Percentiles rank a stretch among this genome's conserved stretches.
Evolutionary conservation across 164 flowering plant species (phyloP).

Genomic region (Macadamia tetraphylla): DNA sequence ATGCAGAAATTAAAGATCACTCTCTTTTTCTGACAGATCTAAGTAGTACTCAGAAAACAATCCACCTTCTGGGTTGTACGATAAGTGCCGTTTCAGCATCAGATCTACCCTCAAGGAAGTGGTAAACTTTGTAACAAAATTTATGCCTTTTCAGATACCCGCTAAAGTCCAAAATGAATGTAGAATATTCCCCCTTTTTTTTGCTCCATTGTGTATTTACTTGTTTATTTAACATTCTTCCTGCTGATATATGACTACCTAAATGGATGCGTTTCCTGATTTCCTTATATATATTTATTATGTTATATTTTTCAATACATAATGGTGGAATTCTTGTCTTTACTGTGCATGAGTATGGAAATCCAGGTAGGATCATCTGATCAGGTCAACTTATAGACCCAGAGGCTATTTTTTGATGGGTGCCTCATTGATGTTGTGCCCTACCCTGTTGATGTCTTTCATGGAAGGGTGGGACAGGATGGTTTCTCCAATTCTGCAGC

Average conservation of each 20-base stretch:
- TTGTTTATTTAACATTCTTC: background rate
- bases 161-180: too few species aligned
- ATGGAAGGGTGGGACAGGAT: background rate
- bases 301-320: too few species aligned
- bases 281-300: too few species aligned
- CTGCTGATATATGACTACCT: background rate
- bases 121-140: constrained; percentile 34
- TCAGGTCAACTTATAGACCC: background rate
- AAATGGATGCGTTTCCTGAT: too few species aligned
- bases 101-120: constrained; percentile 58
- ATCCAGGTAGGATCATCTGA: too few species aligned
- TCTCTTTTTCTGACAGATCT: constrained; percentile 45
- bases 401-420: background rate
- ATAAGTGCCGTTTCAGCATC: constrained; percentile 81
- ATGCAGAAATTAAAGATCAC: constrained; percentile 53
- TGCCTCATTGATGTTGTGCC: background rate
- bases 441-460: background rate
- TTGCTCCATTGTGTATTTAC: background rate
- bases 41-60: constrained; percentile 42
- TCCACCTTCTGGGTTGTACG: constrained; percentile 51
- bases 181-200: background rate
- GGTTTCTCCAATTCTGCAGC: background rate
- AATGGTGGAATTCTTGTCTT: background rate
- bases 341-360: background rate
- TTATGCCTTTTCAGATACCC: background rate